Evolutionary conservation across 805 yeast genomes (phyloP).

Genomic region (Schwanniomyces occidentalis): DNA sequence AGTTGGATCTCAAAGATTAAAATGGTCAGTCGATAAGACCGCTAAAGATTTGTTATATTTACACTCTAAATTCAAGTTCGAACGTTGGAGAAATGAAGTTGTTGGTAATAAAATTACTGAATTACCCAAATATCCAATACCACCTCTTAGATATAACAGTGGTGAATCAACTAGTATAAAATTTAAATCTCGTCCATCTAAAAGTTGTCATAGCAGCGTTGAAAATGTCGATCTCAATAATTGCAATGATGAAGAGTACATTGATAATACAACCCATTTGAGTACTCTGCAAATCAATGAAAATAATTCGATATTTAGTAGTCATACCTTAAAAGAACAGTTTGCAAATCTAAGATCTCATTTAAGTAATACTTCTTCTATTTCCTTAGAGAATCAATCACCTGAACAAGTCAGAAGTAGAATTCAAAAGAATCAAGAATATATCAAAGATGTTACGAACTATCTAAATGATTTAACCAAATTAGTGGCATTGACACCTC

Average conservation of each 20-base stretch:
- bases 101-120: constrained; percentile 34
- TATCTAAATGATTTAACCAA: constrained; percentile 66
- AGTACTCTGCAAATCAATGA: too few species aligned
- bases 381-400: constrained; percentile 22
- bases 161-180: constrained; percentile 3
- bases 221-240: neutral
- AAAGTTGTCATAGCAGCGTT: neutral
- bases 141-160: constrained; percentile 27
- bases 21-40: constrained; percentile 77
- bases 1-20: constrained; percentile 70
- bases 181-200: neutral
- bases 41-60: constrained; percentile 70
- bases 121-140: constrained; percentile 48
- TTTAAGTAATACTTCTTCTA: constrained; percentile 23
- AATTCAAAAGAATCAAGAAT: constrained; percentile 34
- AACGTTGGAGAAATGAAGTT: constrained; percentile 34
- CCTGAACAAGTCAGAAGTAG: constrained; percentile 32
- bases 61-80: constrained; percentile 66
- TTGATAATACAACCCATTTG: too few species aligned
- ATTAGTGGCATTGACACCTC: constrained; percentile 68
- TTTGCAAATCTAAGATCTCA: constrained; percentile 30
- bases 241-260: too few species aligned
- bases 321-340: constrained; percentile 24
- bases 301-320: constrained; percentile 10
- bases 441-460: constrained; percentile 52